These are phyloP conservation scores for Pleurotus ostreatus DNA, from an alignment of 768 basidiomycete species.

Conservation along the genomic window DNA sequence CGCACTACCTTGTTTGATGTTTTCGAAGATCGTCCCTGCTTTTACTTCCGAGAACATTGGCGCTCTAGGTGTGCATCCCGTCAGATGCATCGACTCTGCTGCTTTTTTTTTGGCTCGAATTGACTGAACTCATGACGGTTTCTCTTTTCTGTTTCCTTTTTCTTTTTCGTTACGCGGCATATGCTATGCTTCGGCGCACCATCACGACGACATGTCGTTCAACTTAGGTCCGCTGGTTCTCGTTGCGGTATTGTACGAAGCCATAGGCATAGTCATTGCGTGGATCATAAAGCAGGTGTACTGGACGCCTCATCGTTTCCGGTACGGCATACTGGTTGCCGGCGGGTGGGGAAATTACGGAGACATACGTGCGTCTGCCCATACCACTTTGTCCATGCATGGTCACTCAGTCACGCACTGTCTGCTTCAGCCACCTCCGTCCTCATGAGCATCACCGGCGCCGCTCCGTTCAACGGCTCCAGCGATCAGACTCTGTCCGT, in stretches of 20 bases:
- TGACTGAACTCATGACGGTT: not conserved
- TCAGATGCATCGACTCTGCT: not conserved
- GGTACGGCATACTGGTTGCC: slow-evolving; percentile 65
- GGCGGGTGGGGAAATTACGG: slow-evolving; percentile 69
- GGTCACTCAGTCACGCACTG: too few species aligned
- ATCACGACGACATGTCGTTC: too few species aligned
- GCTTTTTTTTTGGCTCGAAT: not conserved
- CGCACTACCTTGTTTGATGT: slow-evolving; percentile 59
- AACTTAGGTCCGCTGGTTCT: slow-evolving; percentile 56
- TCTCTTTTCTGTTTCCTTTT: not conserved
- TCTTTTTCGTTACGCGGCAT: not conserved
- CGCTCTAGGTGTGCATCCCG: slow-evolving; percentile 42
- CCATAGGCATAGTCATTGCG: slow-evolving; percentile 48
- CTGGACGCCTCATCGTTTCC: slow-evolving; percentile 76
- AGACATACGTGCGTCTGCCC: slow-evolving; percentile 54
- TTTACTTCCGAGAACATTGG: slow-evolving; percentile 54
- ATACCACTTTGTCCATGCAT: not conserved
- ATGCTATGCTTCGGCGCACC: too few species aligned
- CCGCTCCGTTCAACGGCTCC: slow-evolving; percentile 57
- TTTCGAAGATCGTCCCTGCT: slow-evolving; percentile 69
- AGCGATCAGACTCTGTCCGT: slow-evolving; percentile 58
- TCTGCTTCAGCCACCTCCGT: slow-evolving; percentile 56
- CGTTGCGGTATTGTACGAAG: slow-evolving; percentile 57
- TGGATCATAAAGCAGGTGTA: slow-evolving; percentile 58
- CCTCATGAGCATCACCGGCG: slow-evolving; percentile 55